Conservation (phyloP, 1,139 yeast species). For the Yamadazyma epiphylla region DNA sequence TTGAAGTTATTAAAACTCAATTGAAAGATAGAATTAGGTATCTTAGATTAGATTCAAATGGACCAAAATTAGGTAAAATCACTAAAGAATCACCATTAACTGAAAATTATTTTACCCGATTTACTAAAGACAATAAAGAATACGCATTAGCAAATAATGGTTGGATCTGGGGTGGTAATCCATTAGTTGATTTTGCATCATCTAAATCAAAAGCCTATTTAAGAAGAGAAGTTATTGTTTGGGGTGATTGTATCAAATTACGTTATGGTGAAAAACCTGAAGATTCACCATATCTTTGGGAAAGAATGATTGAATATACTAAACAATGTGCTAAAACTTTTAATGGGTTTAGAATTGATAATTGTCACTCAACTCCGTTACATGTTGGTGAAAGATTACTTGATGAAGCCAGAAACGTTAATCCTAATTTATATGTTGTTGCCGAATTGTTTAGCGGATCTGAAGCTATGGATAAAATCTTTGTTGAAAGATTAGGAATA, state of each 20-base stretch:
- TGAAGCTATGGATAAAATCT: constrained; percentile 83
- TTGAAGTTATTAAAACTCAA: constrained; percentile 60
- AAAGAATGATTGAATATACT: constrained; percentile 78
- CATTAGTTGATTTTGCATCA: constrained; percentile 90
- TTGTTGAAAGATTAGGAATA: constrained; percentile 86
- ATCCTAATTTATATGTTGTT: constrained; percentile 85
- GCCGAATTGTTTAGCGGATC: constrained; percentile 95
- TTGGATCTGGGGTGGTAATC: constrained; percentile 98
- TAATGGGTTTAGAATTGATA: constrained; percentile 89
- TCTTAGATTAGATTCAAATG: constrained; percentile 70
- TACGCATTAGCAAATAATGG: constrained; percentile 92
- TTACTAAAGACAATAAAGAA: constrained; percentile 50
- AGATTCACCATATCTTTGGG: constrained; percentile 90
- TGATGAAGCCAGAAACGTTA: constrained; percentile 81
- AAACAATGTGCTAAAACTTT: constrained; percentile 71
- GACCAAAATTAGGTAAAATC: constrained; percentile 72
- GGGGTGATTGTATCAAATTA: constrained; percentile 97
- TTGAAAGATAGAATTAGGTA: constrained; percentile 72
- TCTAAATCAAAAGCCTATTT: constrained; percentile 72
- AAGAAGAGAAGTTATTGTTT: constrained; percentile 88
- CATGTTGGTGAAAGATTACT: constrained; percentile 89
- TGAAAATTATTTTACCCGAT: constrained; percentile 84
- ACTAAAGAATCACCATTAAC: constrained; percentile 58
- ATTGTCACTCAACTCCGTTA: constrained; percentile 93
- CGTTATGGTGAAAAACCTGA: constrained; percentile 74